Evolutionary conservation across 345 rosid genomes (phyloP), one percentile per base, ranked within the genome.

Genomic region (Bruguiera parviflora): DNA sequence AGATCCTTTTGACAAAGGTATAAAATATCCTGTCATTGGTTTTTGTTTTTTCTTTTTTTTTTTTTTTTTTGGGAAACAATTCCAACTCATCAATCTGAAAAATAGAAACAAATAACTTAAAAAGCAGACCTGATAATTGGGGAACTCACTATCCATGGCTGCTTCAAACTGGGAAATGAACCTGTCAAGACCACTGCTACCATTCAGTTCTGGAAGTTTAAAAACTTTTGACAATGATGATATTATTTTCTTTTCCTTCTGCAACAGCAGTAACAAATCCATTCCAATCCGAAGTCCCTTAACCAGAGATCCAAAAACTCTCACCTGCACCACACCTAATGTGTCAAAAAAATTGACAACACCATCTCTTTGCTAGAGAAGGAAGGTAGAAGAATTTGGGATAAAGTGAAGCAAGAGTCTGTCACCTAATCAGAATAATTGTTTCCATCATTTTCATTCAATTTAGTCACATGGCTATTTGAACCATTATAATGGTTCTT

Each of bases 101-200:
- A 11, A 37, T 10, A 51, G 53, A 47, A 58, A 33, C 5, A n/a
- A 18, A 31, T 43, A 67, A 1, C 35, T 65, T 72, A 67, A 63
- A 73, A 72, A 72, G 68, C 82, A 69, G 57, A 91, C 98, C 98
- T 91, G 96, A 75, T 88, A 89, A 82, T 86, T 80, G 8, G 97
- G 96, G 78, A 94, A 94, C 82, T 91, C 98, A 39, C 95, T 91
- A 35, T 86, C 97, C 49, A 91, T 70, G 29, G 98, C 98, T 61
- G 96, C 97, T 86, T 91, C 97, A 43, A 94, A 85, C 71, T 91
- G 96, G 75, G 81, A 28, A 24, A 91, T 95, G 71, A 82, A 86
- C 77, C 81, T 72, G 65, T 84, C 83, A 53, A 91, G 80, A 70
- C 96, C 95, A 52, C 67, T 33, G 70, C 79, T 73, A 29, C 90